Evolutionary conservation across 192 early-diverging fungal genomes (phyloP), one percentile per base, ranked within the genome.

Genomic region (Dimargaris verticillata): DNA sequence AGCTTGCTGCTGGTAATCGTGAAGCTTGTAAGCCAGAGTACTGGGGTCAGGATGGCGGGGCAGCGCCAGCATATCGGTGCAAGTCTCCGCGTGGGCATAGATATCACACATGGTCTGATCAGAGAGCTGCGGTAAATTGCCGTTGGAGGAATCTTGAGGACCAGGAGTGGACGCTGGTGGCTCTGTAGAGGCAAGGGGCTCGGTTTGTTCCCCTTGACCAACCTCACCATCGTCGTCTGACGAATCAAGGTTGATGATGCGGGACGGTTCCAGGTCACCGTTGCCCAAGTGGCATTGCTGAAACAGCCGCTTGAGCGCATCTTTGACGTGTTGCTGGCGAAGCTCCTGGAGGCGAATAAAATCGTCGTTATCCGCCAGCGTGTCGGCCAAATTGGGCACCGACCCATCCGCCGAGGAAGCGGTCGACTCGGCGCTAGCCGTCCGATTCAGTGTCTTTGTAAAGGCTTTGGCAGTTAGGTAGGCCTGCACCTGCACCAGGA

Each of bases 301-400:
- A 26, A 59, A 59, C n/a, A 59, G 57, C n/a, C n/a, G 20, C 5
- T 20, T 18, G 17, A 59, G 57, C 11, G 57, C 57, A 41, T n/a
- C 20, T 10, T 59, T 15, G 11, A n/a, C 42, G 41, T 59, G 33
- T 0, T 29, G 57, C 42, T 59, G 57, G 33, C 18, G 14, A 11
- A 15, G 33, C 57, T 59, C 57, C 14, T 43, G 41, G 7, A 59
- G 57, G 33, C 33, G 33, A 7, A 38, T 38, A 7, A 38, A 38
- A 7, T 38, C 33, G 33, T 38, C 33, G 33, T 38, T 38, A 38
- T 38, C 33, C 7, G 33, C 33, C 33, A 38, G 33, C 33, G 33
- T 38, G 3, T 38, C 33, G 33, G 33, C 33, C 33, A 38, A 38
- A 5, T 38, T 38, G 33, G 33, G 7, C 33, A 38, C 7, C 33